phyloP scores from a whole-genome alignment of 441 rosid genomes.

The Omphalea diandra region DNA sequence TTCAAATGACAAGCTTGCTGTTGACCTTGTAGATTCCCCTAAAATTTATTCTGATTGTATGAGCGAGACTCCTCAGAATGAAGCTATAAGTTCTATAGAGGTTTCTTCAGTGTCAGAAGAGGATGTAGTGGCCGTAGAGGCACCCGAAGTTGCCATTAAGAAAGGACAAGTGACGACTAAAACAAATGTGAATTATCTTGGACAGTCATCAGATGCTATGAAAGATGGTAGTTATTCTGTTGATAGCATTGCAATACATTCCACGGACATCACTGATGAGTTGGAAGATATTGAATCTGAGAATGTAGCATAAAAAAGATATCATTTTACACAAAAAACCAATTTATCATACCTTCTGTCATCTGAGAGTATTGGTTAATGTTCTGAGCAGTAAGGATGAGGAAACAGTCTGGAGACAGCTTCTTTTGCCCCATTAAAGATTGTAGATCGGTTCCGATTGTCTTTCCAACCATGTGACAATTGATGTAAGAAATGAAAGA shows the following conservation, averaged over 20 bases:
- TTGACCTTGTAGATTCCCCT: constrained; percentile 13
- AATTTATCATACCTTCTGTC: constrained; percentile 3
- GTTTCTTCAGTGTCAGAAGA: constrained; percentile 27
- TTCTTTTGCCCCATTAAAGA: too few relatives aligned
- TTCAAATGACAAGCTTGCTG: constrained; percentile 15
- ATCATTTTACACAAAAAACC: constrained; percentile 19
- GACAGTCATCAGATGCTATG: constrained; percentile 6
- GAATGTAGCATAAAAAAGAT: constrained; percentile 16
- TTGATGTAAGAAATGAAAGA: too few relatives aligned
- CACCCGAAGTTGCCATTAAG: constrained; percentile 16
- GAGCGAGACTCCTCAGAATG: constrained; percentile 27
- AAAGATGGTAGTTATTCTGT: constrained; percentile 4
- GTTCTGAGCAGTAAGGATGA: too few relatives aligned
- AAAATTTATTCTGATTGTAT: constrained; percentile 26
- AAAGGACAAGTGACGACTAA: constrained; percentile 4
- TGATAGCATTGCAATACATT: not conserved
- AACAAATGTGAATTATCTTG: constrained; percentile 12
- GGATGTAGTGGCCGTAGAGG: constrained; percentile 16
- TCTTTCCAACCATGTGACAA: too few relatives aligned
- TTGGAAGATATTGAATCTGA: constrained; percentile 22
- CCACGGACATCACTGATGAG: not conserved
- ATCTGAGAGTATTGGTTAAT: constrained; percentile 7
- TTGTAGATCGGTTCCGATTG: too few relatives aligned
- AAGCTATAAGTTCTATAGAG: constrained; percentile 18
- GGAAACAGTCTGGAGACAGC: too few relatives aligned